phyloP scores from a whole-genome alignment of 257 asterid species.

The Nicotiana obtusifolia region DNA sequence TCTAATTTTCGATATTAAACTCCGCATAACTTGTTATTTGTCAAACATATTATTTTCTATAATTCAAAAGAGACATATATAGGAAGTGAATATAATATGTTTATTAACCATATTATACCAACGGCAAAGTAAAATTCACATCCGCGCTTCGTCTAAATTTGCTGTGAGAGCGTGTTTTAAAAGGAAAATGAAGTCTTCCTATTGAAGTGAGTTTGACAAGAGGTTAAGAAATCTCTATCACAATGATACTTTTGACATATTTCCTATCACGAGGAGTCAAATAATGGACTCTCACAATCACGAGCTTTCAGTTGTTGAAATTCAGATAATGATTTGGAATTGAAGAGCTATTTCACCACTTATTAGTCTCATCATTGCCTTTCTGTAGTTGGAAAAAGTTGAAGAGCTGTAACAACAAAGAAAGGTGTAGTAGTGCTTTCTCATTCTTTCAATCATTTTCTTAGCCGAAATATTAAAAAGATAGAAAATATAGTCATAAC shows the following conservation, averaged over 20 bases:
- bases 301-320: not conserved
- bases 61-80: too few relatives aligned
- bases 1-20: too few relatives aligned
- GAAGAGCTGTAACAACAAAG: not conserved
- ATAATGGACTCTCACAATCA: not conserved
- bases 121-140: not conserved
- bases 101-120: too few relatives aligned
- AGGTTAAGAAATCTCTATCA: not conserved
- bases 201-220: not conserved
- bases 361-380: not conserved
- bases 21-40: too few relatives aligned
- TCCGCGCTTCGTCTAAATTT: not conserved
- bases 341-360: not conserved
- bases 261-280: not conserved
- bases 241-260: not conserved
- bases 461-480: not conserved
- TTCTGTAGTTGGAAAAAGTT: not conserved
- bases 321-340: not conserved
- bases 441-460: slow-evolving; percentile 9
- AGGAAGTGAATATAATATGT: too few relatives aligned
- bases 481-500: not conserved
- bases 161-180: not conserved
- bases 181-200: not conserved
- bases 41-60: too few relatives aligned
- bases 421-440: not conserved